These are phyloP conservation scores for Pichia manshurica DNA, from an alignment of 805 yeast species.

Conservation along the genomic window DNA sequence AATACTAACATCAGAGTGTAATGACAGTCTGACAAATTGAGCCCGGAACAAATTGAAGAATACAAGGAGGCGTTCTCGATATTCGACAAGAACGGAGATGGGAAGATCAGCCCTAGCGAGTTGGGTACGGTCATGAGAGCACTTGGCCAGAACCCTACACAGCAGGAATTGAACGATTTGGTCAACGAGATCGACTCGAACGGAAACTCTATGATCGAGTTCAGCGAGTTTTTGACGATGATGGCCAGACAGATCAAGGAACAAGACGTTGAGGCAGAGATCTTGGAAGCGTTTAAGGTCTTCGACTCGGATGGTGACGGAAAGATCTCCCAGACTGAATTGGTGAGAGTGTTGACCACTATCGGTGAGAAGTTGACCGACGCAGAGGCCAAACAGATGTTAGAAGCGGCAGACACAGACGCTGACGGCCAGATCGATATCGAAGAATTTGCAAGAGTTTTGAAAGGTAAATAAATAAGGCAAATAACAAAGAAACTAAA, in stretches of 20 bases:
- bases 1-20: not conserved
- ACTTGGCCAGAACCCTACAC: slow-evolving; percentile 96
- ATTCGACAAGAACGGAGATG: slow-evolving; percentile 95
- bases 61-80: slow-evolving; percentile 97
- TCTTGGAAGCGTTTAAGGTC: slow-evolving; percentile 95
- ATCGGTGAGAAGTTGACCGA: slow-evolving; percentile 96
- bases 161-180: slow-evolving; percentile 92
- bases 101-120: slow-evolving; percentile 92
- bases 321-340: slow-evolving; percentile 91
- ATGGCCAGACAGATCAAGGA: slow-evolving; percentile 94
- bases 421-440: slow-evolving; percentile 97
- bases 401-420: slow-evolving; percentile 89
- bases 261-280: slow-evolving; percentile 94
- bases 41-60: slow-evolving; percentile 94
- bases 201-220: slow-evolving; percentile 85
- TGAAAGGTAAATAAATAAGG: slow-evolving; percentile 50
- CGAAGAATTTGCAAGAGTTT: slow-evolving; percentile 89
- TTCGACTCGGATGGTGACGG: slow-evolving; percentile 97
- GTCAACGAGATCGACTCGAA: slow-evolving; percentile 96
- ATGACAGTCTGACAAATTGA: slow-evolving; percentile 71
- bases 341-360: slow-evolving; percentile 93
- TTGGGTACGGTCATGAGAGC: slow-evolving; percentile 98
- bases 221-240: slow-evolving; percentile 75
- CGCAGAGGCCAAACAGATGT: slow-evolving; percentile 96
- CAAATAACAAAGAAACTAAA: not conserved